phyloP scores from a whole-genome alignment of 1,284 basidiomycete genomes.

The Mrakiaceae sp. region DNA sequence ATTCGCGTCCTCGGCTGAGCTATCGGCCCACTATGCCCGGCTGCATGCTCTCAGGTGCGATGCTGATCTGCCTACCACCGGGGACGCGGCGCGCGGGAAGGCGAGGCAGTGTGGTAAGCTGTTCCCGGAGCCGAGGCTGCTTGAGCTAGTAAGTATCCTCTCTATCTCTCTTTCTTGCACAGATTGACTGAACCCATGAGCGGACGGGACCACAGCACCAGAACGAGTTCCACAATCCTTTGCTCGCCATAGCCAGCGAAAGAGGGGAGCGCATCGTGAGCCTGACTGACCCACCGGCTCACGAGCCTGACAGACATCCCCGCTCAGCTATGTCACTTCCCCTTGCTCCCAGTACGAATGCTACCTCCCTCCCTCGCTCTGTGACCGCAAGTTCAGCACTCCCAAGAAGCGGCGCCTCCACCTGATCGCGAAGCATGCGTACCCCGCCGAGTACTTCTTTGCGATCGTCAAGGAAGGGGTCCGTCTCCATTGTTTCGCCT shows the following conservation, averaged over 20 bases:
- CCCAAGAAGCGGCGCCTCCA: constrained; percentile 69
- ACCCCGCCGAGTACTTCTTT: constrained; percentile 74
- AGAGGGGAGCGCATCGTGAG: not conserved
- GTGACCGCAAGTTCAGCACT: constrained; percentile 48
- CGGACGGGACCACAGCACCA: constrained; percentile 47
- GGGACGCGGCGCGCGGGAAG: constrained; percentile 40
- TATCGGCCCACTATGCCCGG: constrained; percentile 63
- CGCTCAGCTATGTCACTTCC: not conserved
- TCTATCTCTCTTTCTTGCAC: not conserved
- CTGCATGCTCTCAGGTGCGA: constrained; percentile 71
- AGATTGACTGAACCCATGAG: not conserved
- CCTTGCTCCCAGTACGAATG: constrained; percentile 54
- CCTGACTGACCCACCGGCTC: not conserved
- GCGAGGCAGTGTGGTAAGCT: constrained; percentile 38
- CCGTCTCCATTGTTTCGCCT: not conserved
- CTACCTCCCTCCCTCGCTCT: constrained; percentile 44
- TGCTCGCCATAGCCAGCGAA: constrained; percentile 41
- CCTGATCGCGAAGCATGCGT: constrained; percentile 61
- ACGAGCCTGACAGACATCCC: not conserved
- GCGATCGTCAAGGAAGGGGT: constrained; percentile 64
- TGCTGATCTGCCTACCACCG: constrained; percentile 25
- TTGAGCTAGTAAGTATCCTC: constrained; percentile 52
- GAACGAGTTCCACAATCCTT: constrained; percentile 68
- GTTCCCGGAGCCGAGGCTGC: constrained; percentile 62
- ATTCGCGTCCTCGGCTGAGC: constrained; percentile 48